Evolutionary conservation across 352 stramenopile genomes (phyloP), one percentile per base, ranked within the genome.

Genomic region (Pythium phragmitis): DNA sequence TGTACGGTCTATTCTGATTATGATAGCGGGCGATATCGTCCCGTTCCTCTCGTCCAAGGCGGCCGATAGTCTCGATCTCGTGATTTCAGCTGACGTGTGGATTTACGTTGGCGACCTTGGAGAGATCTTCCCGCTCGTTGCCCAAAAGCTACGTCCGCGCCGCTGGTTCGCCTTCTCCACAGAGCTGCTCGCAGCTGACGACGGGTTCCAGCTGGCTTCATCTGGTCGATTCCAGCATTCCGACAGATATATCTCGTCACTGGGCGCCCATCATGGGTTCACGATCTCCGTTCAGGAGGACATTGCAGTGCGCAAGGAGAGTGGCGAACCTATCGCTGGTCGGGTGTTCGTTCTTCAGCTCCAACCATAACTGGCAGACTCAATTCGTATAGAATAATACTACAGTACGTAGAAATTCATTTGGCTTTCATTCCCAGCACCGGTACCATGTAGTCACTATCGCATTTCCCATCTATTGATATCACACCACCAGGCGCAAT

Each of bases 31-130:
- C 8, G 77, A 88, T 47, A 89, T 89, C 48, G 69, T 77, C 47
- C 75, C 79, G 19, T 89, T 80, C 62, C 61, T 93, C 9, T 37
- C 67, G 9, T 65, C 70, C 17, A 75, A 84, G 37, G 37, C 49
- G 2, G 68, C 88, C 45, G 62, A 34, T 26, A 77, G 72, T 13
- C 60, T 92, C 30, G 72, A 92, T 46, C 69, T 94, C 11, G 68
- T 94, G 30, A 79, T 94, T 45, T 87, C 85, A 0, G 85, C 82
- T 17, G 85, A 94, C 55, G 85, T 94, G n/a, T 94, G 85, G 85
- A 94, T 94, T 63, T 94, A 94, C 50, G 82, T 94, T n/a, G 85
- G 85, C 11, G 79, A 70, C 6, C 65, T 94, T 19, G 81, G 89
- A 16, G 48, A 77, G 39, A 82, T 91, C 21, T 91, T 92, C 39